Conservation (phyloP, 148 eudicot species). For the Chenopodium berlandieri region DNA sequence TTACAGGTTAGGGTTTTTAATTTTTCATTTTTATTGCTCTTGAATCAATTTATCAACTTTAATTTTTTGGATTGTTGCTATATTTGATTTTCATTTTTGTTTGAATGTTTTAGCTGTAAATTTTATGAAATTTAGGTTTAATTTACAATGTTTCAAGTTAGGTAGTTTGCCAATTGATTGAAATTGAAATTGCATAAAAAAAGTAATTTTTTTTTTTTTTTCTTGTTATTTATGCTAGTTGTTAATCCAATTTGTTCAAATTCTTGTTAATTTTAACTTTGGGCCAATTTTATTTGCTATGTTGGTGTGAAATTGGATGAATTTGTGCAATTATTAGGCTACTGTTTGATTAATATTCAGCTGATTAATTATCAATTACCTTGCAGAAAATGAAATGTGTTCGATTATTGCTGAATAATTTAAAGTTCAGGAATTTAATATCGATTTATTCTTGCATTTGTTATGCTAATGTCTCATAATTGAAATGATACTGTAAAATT, state of each 20-base stretch:
- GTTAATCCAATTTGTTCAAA: too few relatives aligned
- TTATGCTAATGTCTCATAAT: too few relatives aligned
- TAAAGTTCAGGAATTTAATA: too few relatives aligned
- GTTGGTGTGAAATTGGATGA: background rate
- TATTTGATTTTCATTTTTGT: background rate
- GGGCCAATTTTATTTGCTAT: background rate
- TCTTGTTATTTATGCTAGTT: too few relatives aligned
- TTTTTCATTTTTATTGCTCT: background rate
- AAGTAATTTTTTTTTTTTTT: too few relatives aligned
- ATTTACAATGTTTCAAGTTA: background rate
- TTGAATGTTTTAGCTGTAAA: background rate
- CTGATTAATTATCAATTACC: too few relatives aligned
- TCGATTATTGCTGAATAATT: too few relatives aligned
- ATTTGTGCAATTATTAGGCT: too few relatives aligned
- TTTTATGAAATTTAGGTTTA: background rate
- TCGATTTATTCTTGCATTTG: too few relatives aligned
- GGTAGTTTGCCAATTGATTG: background rate
- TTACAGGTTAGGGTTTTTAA: slow-evolving; percentile 6
- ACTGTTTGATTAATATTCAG: too few relatives aligned
- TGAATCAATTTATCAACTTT: background rate
- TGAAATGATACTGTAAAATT: too few relatives aligned
- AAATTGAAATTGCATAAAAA: background rate
- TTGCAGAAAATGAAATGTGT: too few relatives aligned
- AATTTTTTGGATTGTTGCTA: background rate
- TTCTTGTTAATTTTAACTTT: background rate